These are phyloP conservation scores for Boletus sensibilis DNA, from an alignment of 768 basidiomycete species.

Conservation along the genomic window DNA sequence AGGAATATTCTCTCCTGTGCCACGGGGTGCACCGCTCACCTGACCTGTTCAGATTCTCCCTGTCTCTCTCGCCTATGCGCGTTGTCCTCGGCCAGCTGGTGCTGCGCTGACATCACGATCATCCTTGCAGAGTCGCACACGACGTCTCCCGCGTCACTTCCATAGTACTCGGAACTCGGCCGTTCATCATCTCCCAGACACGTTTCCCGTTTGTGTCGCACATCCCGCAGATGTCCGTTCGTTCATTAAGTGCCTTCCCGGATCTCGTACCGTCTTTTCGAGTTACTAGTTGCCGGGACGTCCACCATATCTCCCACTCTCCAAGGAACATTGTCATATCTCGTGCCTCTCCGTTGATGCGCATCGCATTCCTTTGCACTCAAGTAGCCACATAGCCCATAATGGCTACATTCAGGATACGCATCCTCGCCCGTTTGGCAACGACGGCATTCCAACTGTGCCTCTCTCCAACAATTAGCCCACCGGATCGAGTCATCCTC, in stretches of 20 bases:
- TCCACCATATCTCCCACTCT: constrained; percentile 13
- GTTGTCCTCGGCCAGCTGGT: background rate
- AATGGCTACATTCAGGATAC: background rate
- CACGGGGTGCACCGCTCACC: background rate
- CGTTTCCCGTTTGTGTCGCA: constrained; percentile 10
- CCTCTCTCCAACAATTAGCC: constrained; percentile 5
- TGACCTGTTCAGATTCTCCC: background rate
- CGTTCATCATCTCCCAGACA: background rate
- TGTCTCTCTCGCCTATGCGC: background rate
- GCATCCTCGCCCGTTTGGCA: background rate
- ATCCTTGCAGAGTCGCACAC: background rate
- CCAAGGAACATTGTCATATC: background rate
- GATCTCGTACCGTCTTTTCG: constrained; percentile 4
- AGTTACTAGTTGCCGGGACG: background rate
- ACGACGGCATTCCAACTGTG: background rate
- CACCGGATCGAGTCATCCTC: constrained; percentile 4
- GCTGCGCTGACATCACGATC: background rate
- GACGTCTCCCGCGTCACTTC: constrained; percentile 1
- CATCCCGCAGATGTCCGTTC: background rate
- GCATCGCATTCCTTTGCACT: background rate
- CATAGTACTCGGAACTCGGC: constrained; percentile 2
- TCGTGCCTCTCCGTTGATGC: background rate
- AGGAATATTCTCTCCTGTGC: background rate
- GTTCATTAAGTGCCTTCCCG: constrained; percentile 3
- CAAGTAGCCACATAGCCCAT: background rate